Percentiles rank a stretch among this genome's conserved stretches.
Conservation (phyloP, 2,329 filamentous ascomycete genomes). For the Graphilbum fragrans region DNA sequence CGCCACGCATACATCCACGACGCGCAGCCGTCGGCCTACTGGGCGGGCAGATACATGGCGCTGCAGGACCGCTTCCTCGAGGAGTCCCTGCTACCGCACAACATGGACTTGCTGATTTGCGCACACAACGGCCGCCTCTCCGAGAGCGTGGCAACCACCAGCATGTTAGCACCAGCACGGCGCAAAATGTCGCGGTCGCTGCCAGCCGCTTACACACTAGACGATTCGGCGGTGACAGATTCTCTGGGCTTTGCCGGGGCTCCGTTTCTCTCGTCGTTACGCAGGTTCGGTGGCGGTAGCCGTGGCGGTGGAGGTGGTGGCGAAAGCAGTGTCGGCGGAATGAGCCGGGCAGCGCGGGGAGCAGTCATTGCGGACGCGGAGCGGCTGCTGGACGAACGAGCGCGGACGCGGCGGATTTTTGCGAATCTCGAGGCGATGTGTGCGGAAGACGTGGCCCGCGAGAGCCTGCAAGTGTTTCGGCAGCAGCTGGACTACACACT, state of each 20-base stretch:
- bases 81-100: constrained; percentile 21
- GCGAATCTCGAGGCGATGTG: constrained; percentile 33
- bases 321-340: neutral
- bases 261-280: no score
- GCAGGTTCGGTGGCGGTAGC: neutral
- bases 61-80: constrained; percentile 38
- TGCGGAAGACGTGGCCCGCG: constrained; percentile 31
- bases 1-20: constrained; percentile 14
- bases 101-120: constrained; percentile 12
- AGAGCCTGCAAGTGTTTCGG: constrained; percentile 37
- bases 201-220: neutral
- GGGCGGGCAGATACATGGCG: constrained; percentile 45
- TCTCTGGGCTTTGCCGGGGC: neutral
- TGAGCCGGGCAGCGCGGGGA: constrained; percentile 1
- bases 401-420: constrained; percentile 31
- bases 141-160: neutral
- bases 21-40: constrained; percentile 36
- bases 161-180: neutral
- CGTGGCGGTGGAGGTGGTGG: no score
- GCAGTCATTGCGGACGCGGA: neutral
- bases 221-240: neutral
- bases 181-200: neutral
- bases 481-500: constrained; percentile 30
- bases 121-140: constrained; percentile 12
- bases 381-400: constrained; percentile 25